phyloP scores from a whole-genome alignment of 768 basidiomycete species.

The Suillus weaverae region DNA sequence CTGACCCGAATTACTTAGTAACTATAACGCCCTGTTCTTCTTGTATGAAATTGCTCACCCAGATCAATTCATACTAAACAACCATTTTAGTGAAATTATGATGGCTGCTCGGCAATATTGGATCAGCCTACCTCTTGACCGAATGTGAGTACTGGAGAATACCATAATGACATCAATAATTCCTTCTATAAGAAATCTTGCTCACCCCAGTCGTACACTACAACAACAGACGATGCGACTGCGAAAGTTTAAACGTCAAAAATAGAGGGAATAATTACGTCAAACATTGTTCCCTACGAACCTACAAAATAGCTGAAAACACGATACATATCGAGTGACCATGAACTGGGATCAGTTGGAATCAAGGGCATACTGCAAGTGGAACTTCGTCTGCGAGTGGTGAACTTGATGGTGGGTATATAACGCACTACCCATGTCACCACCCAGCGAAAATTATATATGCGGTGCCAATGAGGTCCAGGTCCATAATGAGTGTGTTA shows the following conservation, averaged over 20 bases:
- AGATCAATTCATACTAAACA: background rate
- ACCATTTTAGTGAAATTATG: background rate
- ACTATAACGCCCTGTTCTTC: background rate
- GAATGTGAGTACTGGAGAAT: background rate
- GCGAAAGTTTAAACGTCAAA: background rate
- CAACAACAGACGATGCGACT: background rate
- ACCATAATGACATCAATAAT: background rate
- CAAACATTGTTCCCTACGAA: background rate
- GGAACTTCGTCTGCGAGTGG: background rate
- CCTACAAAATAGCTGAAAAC: background rate
- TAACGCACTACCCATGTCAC: background rate
- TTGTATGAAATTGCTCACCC: background rate
- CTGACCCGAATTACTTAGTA: background rate
- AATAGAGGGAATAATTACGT: background rate
- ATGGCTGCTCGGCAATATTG: background rate
- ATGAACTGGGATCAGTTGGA: background rate
- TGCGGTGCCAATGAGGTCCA: background rate
- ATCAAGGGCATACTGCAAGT: background rate
- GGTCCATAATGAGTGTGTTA: background rate
- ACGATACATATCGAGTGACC: background rate
- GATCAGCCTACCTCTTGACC: background rate
- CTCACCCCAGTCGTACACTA: background rate
- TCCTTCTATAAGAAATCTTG: background rate
- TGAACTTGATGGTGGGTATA: background rate
- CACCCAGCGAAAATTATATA: background rate